Evolutionary conservation across 2,329 filamentous ascomycete species (phyloP).

Genomic region (Zymoseptoria pseudotritici): DNA sequence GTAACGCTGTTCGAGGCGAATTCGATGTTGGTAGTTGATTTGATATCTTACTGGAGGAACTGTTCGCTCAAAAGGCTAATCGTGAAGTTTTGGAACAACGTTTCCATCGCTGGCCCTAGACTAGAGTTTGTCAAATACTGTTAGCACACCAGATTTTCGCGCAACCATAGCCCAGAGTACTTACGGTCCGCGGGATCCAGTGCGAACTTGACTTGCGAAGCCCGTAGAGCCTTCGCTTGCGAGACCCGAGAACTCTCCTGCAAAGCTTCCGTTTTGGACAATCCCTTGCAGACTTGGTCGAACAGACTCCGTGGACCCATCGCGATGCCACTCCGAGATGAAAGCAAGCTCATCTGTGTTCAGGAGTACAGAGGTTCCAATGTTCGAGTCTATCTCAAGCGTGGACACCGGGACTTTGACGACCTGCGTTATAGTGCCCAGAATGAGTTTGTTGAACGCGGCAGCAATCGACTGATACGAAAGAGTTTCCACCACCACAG

Average conservation of each 20-base stretch:
- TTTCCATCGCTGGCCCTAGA: background rate
- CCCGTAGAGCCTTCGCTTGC: background rate
- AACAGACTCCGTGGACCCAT: background rate
- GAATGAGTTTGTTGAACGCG: background rate
- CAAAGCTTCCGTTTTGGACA: background rate
- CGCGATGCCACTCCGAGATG: background rate
- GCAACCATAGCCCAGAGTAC: background rate
- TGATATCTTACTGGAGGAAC: slow-evolving; percentile 1
- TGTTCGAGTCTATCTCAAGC: background rate
- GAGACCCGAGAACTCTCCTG: background rate
- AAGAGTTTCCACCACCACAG: background rate
- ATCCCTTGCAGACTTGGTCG: background rate
- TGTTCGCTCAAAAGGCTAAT: slow-evolving; percentile 8
- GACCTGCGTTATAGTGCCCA: background rate
- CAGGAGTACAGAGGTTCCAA: background rate
- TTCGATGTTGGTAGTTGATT: background rate
- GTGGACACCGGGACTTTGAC: background rate
- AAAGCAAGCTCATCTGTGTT: background rate
- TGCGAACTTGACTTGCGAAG: background rate
- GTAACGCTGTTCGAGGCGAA: background rate
- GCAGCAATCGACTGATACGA: background rate
- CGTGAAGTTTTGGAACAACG: slow-evolving; percentile 11
- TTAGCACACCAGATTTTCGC: background rate
- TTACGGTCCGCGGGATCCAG: background rate
- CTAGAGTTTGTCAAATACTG: background rate